phyloP scores from a whole-genome alignment of 371 early-diverging fungal genomes.

The Fennellomyces sp. region DNA sequence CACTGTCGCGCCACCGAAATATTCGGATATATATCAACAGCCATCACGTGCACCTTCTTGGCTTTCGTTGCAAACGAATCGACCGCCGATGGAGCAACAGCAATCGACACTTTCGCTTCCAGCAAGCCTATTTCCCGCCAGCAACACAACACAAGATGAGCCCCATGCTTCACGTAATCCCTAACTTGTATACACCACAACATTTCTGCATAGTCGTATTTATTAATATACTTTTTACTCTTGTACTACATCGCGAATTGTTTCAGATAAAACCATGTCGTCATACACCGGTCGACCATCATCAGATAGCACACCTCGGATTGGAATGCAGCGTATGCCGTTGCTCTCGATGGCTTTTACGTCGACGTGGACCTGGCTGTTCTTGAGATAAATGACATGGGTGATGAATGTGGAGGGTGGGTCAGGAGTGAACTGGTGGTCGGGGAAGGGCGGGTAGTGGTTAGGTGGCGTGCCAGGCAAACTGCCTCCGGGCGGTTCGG shows the following conservation, averaged over 20 bases:
- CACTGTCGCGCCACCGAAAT: too few species aligned
- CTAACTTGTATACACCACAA: too few species aligned
- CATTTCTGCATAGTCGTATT: not conserved
- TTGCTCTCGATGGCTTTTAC: constrained; percentile 54
- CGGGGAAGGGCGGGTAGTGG: constrained; percentile 37
- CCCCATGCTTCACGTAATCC: too few species aligned
- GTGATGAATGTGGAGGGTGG: constrained; percentile 68
- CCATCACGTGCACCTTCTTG: not conserved
- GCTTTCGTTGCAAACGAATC: not conserved
- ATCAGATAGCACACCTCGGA: constrained; percentile 14
- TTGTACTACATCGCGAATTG: constrained; percentile 2
- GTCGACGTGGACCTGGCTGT: constrained; percentile 53
- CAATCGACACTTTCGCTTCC: too few species aligned
- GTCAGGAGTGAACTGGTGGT: constrained; percentile 36
- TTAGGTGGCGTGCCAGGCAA: constrained; percentile 23
- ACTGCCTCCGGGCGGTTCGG: too few species aligned
- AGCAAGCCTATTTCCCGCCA: too few species aligned
- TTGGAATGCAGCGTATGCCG: constrained; percentile 62
- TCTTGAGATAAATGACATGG: constrained; percentile 67
- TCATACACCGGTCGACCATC: constrained; percentile 18
- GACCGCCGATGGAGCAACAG: too few species aligned
- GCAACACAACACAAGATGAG: too few species aligned
- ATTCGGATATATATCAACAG: not conserved
- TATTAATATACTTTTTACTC: not conserved
- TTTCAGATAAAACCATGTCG: constrained; percentile 8